Evolutionary conservation across 2,329 filamentous ascomycete species (phyloP), one percentile per base, ranked within the genome.

Genomic region (Orbilia oligospora): DNA sequence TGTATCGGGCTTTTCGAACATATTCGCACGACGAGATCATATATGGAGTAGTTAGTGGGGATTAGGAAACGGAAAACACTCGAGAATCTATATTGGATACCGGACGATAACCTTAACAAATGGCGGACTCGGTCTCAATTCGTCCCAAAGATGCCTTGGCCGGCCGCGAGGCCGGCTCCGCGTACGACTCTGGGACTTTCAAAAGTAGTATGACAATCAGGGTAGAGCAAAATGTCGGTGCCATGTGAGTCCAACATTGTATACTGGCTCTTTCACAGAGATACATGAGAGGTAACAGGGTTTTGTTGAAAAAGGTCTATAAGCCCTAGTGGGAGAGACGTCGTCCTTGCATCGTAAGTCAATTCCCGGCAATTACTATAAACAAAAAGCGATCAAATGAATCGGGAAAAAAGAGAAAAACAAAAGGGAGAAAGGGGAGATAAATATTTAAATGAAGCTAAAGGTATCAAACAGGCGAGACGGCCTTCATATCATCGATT

Each of bases 401-500:
- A n/a, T n/a, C n/a, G n/a, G n/a, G n/a, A n/a, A n/a, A n/a, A n/a
- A n/a, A n/a, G n/a, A n/a, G n/a, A n/a, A n/a, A n/a, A 30, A 30
- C 6, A 9, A n/a, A 24, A 36, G n/a, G 3, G 3, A n/a, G 24
- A 20, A n/a, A 4, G 1, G 18, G 33, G n/a, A 24, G 3, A 22
- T 14, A 24, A 41, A 61, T n/a, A 44, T 24, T 38, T 2, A 9
- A 27, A 14, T n/a, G 27, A 48, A 38, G 51, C 51, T 69, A 56
- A 76, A 83, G 9, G 48, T 10, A 3, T 8, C 46, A 53, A 70
- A 27, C 6, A 91, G 90, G 64, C 93, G 93, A 67, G 92, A 96
- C 82, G 94, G 94, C 56, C 88, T 97, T 70, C 91, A 95, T 83
- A 93, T 97, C 81, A 94, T 97, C 83, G 94, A 97, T 82, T 87